Percentiles rank a stretch among this genome's conserved stretches.
Evolutionary conservation across 495 filamentous ascomycete genomes (phyloP).

Genomic region (Amorphotheca resinae): DNA sequence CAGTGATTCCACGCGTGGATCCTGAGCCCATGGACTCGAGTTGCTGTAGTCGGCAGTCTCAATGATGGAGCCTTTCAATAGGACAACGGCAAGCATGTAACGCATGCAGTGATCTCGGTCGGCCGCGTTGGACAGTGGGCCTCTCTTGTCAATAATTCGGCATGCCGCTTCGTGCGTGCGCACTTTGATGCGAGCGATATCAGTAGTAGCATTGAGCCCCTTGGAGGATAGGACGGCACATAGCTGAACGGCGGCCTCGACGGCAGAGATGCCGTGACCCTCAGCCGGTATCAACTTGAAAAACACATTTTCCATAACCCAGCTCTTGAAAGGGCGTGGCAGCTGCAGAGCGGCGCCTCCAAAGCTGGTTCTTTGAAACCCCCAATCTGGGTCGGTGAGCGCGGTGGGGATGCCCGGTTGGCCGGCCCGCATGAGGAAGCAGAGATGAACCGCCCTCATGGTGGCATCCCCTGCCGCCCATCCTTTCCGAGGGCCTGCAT

Average conservation of each 20-base stretch:
- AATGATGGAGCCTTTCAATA: constrained; percentile 72
- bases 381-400: constrained; percentile 82
- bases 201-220: constrained; percentile 76
- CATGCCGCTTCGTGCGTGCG: constrained; percentile 93
- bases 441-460: constrained; percentile 85
- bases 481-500: constrained; percentile 96
- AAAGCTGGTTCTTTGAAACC: constrained; percentile 94
- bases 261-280: constrained; percentile 95
- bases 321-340: constrained; percentile 86
- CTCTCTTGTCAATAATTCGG: constrained; percentile 98
- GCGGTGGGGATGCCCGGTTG: constrained; percentile 82
- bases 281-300: constrained; percentile 83
- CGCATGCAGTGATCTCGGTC: constrained; percentile 98
- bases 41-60: constrained; percentile 83
- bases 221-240: constrained; percentile 58
- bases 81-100: constrained; percentile 94
- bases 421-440: constrained; percentile 77
- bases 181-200: constrained; percentile 82
- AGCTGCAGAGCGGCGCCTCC: constrained; percentile 85
- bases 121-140: constrained; percentile 96
- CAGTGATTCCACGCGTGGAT: constrained; percentile 71
- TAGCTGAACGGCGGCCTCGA: constrained; percentile 81
- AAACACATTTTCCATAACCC: constrained; percentile 98
- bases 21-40: constrained; percentile 74
- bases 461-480: constrained; percentile 97